Evolutionary conservation across 202 grass and related monocot genomes (phyloP).

Genomic region (Carex arenaria): DNA sequence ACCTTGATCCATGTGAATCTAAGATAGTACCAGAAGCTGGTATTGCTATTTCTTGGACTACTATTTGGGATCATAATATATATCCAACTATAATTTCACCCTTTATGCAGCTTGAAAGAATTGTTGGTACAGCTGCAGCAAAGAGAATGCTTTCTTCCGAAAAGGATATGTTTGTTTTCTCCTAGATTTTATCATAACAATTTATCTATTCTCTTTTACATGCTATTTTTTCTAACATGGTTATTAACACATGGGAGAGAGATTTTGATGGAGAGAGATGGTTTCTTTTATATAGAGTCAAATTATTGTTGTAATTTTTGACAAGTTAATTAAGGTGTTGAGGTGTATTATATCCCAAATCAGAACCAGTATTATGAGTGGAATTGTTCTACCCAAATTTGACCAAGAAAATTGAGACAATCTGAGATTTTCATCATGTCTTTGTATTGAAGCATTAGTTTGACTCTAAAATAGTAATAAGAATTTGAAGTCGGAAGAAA

Average conservation of each 20-base stretch:
- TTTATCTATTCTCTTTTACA: background rate
- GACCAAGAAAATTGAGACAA: too few relatives aligned
- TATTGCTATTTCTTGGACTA: background rate
- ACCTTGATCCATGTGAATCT: background rate
- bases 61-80: background rate
- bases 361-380: too few relatives aligned
- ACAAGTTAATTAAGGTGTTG: background rate
- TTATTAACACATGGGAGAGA: background rate
- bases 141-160: conserved; percentile 67
- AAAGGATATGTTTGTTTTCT: conserved; percentile 74
- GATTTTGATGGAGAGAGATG: background rate
- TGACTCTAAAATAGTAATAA: background rate
- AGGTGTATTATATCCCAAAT: background rate
- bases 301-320: background rate
- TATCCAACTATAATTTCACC: conserved; percentile 1
- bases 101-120: conserved; percentile 60
- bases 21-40: background rate
- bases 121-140: conserved; percentile 52
- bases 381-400: too few relatives aligned
- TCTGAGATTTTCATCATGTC: too few relatives aligned
- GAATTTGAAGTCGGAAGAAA: background rate
- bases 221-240: background rate
- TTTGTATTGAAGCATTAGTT: background rate
- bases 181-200: conserved; percentile 26
- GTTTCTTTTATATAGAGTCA: background rate